A percentile compares a stretch with the other conserved stretches of the same genome.
Evolutionary conservation across 352 stramenopile genomes (phyloP).

Genomic region (Pythium monospermum): DNA sequence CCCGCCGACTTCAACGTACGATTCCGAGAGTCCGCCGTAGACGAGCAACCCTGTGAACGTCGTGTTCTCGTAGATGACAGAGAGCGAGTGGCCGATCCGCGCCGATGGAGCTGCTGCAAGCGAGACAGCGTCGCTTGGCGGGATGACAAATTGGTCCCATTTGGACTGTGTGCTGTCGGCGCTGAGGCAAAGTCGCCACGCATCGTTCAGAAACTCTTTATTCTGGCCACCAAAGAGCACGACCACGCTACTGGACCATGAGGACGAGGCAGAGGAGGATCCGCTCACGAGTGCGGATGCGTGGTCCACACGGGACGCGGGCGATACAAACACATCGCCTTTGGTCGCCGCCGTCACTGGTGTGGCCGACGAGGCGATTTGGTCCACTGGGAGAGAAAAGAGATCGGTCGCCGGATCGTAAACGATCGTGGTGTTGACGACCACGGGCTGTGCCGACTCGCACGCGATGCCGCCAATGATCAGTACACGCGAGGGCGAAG

Average conservation of each 20-base stretch:
- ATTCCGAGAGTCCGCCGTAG: constrained; percentile 43
- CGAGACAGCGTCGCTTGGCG: constrained; percentile 26
- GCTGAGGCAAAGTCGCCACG: constrained; percentile 47
- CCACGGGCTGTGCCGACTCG: constrained; percentile 61
- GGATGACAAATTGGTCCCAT: constrained; percentile 53
- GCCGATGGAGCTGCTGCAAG: constrained; percentile 23
- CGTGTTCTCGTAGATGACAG: constrained; percentile 46
- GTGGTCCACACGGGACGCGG: constrained; percentile 53
- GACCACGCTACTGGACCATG: constrained; percentile 25
- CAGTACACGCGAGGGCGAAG: constrained; percentile 27
- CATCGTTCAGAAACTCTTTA: constrained; percentile 53
- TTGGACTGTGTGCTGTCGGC: constrained; percentile 26
- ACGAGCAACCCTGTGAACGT: constrained; percentile 34
- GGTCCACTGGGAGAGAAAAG: constrained; percentile 40
- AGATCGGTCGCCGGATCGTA: constrained; percentile 35
- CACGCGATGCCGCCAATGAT: constrained; percentile 67
- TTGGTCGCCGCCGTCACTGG: constrained; percentile 10
- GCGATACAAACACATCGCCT: constrained; percentile 53
- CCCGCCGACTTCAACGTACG: constrained; percentile 34
- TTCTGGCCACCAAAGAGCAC: constrained; percentile 56
- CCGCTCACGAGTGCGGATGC: constrained; percentile 26
- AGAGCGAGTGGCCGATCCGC: constrained; percentile 59
- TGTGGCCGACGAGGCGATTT: constrained; percentile 36
- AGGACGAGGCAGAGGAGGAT: too few relatives aligned
- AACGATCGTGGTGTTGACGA: constrained; percentile 48